Conservation (phyloP, 129 eudicot species). For the Dittrichia graveolens region DNA sequence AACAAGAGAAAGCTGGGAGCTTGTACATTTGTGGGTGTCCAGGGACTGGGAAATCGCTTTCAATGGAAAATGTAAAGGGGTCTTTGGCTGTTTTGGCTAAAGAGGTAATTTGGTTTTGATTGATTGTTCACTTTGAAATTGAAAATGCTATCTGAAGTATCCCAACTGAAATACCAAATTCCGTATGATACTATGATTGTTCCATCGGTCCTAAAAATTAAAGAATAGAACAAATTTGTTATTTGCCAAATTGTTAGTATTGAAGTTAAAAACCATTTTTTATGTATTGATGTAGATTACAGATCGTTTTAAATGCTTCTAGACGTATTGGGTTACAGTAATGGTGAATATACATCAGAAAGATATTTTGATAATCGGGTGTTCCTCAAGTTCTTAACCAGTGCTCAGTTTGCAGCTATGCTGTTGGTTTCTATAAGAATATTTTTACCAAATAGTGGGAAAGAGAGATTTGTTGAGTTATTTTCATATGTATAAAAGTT, state of each 20-base stretch:
- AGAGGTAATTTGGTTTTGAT: slow-evolving; percentile 54
- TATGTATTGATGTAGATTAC: not conserved
- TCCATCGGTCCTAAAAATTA: not conserved
- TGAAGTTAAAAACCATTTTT: not conserved
- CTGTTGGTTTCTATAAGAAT: not conserved
- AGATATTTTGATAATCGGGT: not conserved
- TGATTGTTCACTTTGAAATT: not conserved
- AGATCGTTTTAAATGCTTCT: not conserved
- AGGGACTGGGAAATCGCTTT: slow-evolving; percentile 90
- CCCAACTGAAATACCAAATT: not conserved
- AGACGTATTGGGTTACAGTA: not conserved
- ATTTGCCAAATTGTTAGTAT: no score
- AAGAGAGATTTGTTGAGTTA: not conserved
- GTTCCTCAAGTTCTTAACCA: not conserved
- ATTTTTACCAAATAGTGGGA: slow-evolving; percentile 8
- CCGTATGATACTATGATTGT: not conserved
- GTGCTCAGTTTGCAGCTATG: not conserved
- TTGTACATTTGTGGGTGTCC: slow-evolving; percentile 88
- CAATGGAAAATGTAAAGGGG: slow-evolving; percentile 75
- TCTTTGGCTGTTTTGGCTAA: slow-evolving; percentile 64
- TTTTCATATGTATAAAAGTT: not conserved
- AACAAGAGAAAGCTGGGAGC: slow-evolving; percentile 78
- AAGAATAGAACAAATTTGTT: no score
- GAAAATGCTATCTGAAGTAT: not conserved
- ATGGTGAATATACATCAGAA: not conserved